Base-by-base conservation (phyloP, 768 basidiomycete genomes). In the Pholiota conissans region DNA sequence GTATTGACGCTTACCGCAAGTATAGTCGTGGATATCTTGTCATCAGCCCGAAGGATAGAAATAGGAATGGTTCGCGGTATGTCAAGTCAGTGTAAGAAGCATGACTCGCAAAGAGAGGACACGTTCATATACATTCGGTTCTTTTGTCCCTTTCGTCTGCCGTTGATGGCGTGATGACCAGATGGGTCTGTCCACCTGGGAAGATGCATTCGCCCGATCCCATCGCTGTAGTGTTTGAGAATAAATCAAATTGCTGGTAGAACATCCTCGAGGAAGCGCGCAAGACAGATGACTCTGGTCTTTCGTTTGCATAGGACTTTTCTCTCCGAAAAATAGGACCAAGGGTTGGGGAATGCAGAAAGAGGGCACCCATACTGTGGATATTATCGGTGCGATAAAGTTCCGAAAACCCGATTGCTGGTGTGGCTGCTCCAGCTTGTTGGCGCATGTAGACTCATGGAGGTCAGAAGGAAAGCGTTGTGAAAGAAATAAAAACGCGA, bases 11-110 rank as follows among this genome's bases (percentile, higher is more conserved):
- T 55, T 62, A 57, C 63, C 62, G 60, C 65, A 60, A 47, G 40
- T 39, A 53, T 59, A 40, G 49, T 20, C 57, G 55, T 56, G 59
- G 53, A 52, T 61, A 58, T 48, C 51, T 55, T 57, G 58, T 53
- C 60, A 65, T 60, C 64, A 59, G 35, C 22, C 34, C 35, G 49
- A 35, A 52, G 55, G 59, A 65, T 65, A 56, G 63, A 63, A 45
- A 62, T 63, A 61, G 62, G 61, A 61, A 66, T 65, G 68, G 68
- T 65, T 67, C 64, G 69, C 62, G 63, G 66, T 73, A 69, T 72
- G 69, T 69, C 70, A 73, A 69, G 70, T 71, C 69, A 68, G 61
- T 52, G 58, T 61, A 61, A 65, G 67, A 71, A 68, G 68, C 64
- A 22, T 58, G 52, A 57, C 63, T 57, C 62, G 45, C 61, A 65